Conservation (phyloP, 2,329 filamentous ascomycete species). For the Fusarium sp. region DNA sequence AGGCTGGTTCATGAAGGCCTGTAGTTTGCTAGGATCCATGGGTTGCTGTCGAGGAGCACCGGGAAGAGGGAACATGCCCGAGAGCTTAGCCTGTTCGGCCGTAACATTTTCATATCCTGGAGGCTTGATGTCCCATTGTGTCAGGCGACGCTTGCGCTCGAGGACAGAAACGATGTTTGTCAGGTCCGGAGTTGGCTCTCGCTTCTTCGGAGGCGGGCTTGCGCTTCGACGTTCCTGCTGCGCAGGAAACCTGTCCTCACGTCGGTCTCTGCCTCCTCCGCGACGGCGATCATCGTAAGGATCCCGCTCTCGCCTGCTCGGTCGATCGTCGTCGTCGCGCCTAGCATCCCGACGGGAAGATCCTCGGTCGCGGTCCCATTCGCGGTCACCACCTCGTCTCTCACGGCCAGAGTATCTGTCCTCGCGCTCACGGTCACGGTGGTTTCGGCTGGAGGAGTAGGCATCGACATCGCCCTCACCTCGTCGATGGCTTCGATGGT, state of each 20-base stretch:
- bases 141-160: slow-evolving; percentile 90
- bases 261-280: slow-evolving; percentile 61
- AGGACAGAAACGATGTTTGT: slow-evolving; percentile 85
- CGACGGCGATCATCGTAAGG: slow-evolving; percentile 62
- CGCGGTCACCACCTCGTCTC: slow-evolving; percentile 69
- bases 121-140: slow-evolving; percentile 99
- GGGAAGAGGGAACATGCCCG: slow-evolving; percentile 98
- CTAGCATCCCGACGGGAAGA: slow-evolving; percentile 70
- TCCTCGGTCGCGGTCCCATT: slow-evolving; percentile 79
- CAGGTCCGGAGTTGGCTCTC: slow-evolving; percentile 95
- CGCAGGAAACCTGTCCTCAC: slow-evolving; percentile 51
- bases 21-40: slow-evolving; percentile 93
- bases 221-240: slow-evolving; percentile 76
- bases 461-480: slow-evolving; percentile 84
- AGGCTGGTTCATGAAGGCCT: slow-evolving; percentile 95
- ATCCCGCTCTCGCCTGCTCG: slow-evolving; percentile 69
- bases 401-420: slow-evolving; percentile 85
- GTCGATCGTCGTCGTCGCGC: slow-evolving; percentile 73
- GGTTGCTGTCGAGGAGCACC: slow-evolving; percentile 94
- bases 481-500: slow-evolving; percentile 74
- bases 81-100: slow-evolving; percentile 97
- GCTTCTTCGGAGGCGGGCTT: slow-evolving; percentile 86
- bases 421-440: slow-evolving; percentile 92
- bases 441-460: slow-evolving; percentile 92
- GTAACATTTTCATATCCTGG: slow-evolving; percentile 98